Evolutionary conservation across 2,329 filamentous ascomycete species (phyloP), one percentile per base, ranked within the genome.

Genomic region (Penicillium polonicum): DNA sequence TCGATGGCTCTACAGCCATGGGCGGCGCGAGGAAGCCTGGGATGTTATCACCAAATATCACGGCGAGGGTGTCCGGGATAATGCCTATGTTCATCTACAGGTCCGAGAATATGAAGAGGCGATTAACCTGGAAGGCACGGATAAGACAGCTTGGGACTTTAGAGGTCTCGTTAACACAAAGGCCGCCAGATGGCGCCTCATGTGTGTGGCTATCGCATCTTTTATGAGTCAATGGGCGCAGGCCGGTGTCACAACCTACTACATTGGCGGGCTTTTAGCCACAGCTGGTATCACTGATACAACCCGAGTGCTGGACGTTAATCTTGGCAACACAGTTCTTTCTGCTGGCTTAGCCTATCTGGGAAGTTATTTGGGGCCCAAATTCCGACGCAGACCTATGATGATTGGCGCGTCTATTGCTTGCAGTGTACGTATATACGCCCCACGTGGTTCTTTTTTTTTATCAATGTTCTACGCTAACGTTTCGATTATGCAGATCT

Each of bases 1-100:
- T 1, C 74, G 85, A 48, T 87, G 84, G 84, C 76, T 86, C 19
- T 83, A 85, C 55, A 79, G 80, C 55, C 80, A 84, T 55, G 81
- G 84, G 58, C 80, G 82, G n/a, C 76, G 80, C 13, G 83, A 86
- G 29, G 78, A 86, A 61, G 83, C 83, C 2, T 73, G 81, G n/a
- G 72, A 77, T 5, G 79, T 82, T 2, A 78, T 89, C 52, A 78
- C 80, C 15, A 82, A 81, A 56, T 84, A 83, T 65, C 86, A 87
- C 49, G 85, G 83, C 2, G 77, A 83, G 59, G 76, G 76, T 1
- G 71, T 72, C 52, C 60, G 54, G 2, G 68, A 75, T 2, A 70
- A 65, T 15, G 55, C 62, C 17, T 73, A 65, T 62, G 71, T 74
- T 19, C 63, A 65, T 39, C 62, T 72, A 1, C 68, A 74, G 52